Percentiles rank a stretch among this genome's conserved stretches.
Evolutionary conservation across 1,284 basidiomycete species (phyloP).

Genomic region (Sutorius eximius): DNA sequence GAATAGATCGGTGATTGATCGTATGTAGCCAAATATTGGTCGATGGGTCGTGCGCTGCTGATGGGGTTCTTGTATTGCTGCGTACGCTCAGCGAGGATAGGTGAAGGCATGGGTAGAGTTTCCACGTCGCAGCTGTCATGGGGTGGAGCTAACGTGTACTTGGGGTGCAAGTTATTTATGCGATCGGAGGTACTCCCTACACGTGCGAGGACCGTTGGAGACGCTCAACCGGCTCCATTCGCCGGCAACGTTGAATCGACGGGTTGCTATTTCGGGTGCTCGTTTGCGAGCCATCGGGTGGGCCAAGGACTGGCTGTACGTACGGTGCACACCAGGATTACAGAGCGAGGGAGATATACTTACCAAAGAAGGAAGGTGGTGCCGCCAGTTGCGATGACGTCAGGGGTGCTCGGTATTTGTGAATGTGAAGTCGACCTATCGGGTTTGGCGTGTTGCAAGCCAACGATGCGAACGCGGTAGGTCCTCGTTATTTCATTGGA

Average conservation of each 20-base stretch:
- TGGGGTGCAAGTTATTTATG: neutral
- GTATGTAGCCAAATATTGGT: neutral
- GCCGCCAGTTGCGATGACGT: slow-evolving; percentile 17
- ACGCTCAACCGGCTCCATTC: neutral
- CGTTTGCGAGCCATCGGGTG: neutral
- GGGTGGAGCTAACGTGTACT: neutral
- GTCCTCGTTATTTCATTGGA: slow-evolving; percentile 6
- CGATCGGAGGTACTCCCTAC: neutral
- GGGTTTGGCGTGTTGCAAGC: neutral
- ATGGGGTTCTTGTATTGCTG: neutral
- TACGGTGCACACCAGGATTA: neutral
- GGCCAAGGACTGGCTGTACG: neutral
- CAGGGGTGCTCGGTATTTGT: slow-evolving; percentile 13
- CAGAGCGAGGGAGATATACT: neutral
- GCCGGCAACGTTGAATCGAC: neutral
- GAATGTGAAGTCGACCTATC: too few relatives aligned
- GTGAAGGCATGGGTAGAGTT: neutral
- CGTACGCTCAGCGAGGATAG: neutral
- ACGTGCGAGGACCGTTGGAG: neutral
- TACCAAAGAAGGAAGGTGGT: slow-evolving; percentile 17
- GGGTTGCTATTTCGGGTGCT: neutral
- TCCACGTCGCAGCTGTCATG: neutral
- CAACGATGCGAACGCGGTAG: too few relatives aligned
- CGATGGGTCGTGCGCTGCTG: neutral
- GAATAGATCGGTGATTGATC: neutral